Percentiles rank a stretch among this genome's conserved stretches.
Evolutionary conservation across 345 rosid genomes (phyloP).

Genomic region (Turnera subulata): DNA sequence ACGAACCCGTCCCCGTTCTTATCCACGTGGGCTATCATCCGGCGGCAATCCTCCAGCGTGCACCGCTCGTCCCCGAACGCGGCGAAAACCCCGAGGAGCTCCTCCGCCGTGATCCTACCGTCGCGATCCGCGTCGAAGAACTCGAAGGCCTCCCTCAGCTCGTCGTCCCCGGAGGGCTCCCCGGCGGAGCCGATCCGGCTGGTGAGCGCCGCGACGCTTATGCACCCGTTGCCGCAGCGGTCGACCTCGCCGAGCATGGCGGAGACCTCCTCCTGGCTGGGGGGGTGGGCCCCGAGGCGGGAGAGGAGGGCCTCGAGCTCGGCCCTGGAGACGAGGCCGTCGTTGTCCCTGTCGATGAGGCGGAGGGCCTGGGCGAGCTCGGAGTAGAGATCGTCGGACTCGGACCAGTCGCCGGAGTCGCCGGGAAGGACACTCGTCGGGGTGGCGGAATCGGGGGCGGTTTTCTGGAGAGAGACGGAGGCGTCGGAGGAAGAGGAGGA

Average conservation of each 20-base stretch:
- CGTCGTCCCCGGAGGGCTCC: slow-evolving; percentile 49
- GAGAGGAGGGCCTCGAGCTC: slow-evolving; percentile 60
- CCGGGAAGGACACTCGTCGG: slow-evolving; percentile 70
- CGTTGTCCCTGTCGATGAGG: slow-evolving; percentile 50
- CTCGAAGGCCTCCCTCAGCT: slow-evolving; percentile 69
- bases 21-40: slow-evolving; percentile 82
- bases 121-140: slow-evolving; percentile 77
- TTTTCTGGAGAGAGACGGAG: slow-evolving; percentile 20
- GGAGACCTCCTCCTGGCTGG: slow-evolving; percentile 53
- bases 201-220: slow-evolving; percentile 54
- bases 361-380: slow-evolving; percentile 52
- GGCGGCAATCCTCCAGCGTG: slow-evolving; percentile 86
- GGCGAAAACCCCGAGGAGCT: slow-evolving; percentile 44
- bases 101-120: slow-evolving; percentile 89
- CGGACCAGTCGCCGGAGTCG: slow-evolving; percentile 44
- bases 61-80: slow-evolving; percentile 64
- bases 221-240: slow-evolving; percentile 36
- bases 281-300: slow-evolving; percentile 51
- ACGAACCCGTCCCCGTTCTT: slow-evolving; percentile 79
- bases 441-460: slow-evolving; percentile 27
- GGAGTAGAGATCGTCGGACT: slow-evolving; percentile 28
- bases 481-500: slow-evolving; percentile 42
- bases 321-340: slow-evolving; percentile 44
- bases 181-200: slow-evolving; percentile 37
- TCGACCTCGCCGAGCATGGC: slow-evolving; percentile 62